phyloP scores from a whole-genome alignment of 106 monocot genomes.

The Acorus calamus region DNA sequence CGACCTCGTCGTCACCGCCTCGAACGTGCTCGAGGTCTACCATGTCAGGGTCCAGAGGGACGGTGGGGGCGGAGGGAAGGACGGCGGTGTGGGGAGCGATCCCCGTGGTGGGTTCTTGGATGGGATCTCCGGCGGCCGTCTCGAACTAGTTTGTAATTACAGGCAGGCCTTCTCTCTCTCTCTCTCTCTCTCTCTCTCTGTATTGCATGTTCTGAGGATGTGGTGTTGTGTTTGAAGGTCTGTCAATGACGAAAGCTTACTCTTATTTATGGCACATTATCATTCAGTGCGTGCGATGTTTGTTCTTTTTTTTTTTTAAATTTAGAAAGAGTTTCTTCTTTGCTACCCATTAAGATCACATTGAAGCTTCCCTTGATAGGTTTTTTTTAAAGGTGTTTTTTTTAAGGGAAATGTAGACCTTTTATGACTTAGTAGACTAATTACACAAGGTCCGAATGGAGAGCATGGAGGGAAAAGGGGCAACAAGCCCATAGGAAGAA shows the following conservation, averaged over 20 bases:
- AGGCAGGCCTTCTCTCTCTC: constrained; percentile 17
- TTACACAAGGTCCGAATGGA: no score
- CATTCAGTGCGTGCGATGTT: no score
- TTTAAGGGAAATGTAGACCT: no score
- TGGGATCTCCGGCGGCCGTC: constrained; percentile 51
- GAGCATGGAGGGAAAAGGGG: no score
- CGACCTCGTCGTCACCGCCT: constrained; percentile 62
- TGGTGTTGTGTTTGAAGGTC: not conserved
- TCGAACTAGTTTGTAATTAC: constrained; percentile 80
- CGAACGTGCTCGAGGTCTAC: constrained; percentile 83
- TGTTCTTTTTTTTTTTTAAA: no score
- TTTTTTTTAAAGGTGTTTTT: no score
- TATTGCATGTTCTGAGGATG: not conserved
- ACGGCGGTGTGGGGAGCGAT: constrained; percentile 5
- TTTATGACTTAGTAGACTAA: no score
- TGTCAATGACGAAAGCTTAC: not conserved
- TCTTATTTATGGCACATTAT: no score
- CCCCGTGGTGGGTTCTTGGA: constrained; percentile 45
- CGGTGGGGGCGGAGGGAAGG: constrained; percentile 11
- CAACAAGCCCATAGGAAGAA: no score
- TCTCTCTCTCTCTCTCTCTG: not conserved
- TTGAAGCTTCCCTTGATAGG: no score
- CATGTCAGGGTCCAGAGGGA: constrained; percentile 60
- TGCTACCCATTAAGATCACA: no score
- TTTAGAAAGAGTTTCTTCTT: no score